Evolutionary conservation across 805 yeast species (phyloP), one percentile per base, ranked within the genome.

Genomic region (Myxozyma udenii): DNA sequence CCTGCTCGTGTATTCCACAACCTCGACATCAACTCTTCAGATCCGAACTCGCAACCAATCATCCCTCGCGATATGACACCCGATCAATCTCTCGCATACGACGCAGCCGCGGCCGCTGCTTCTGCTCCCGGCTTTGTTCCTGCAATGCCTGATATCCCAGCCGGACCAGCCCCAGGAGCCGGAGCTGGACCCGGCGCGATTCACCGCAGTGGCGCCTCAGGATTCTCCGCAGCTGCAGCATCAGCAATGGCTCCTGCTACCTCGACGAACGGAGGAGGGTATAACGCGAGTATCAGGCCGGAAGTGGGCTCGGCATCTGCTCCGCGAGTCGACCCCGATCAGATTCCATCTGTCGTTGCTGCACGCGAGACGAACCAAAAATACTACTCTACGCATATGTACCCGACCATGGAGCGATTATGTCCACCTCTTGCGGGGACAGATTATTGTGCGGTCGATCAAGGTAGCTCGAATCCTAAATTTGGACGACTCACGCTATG

Each of bases 401-500:
- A 87, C 68, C 75, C 77, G 44, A 85, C 96, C 1, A 81, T 86
- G 61, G 81, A 83, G 64, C 81, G 87, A 63, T 83, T 87, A 1
- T 76, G 80, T 9, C 95, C 98, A 3, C 98, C 98, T 2, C 73
- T 81, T 12, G 83, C 95, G 0, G 86, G 91, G 0, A 79, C 87
- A 1, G 83, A 80, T 57, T 87, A 74, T 64, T 74, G 72, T 41
- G 78, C 84, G 1, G 72, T 79, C 25, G 98, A 93, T 66, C 95
- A 90, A 66, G 95, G 95, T 4, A 79, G 83, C 6, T 80, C 95
- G 2, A 80, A 87, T 22, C 93, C 98, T 2, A 80, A 86, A 53
- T 82, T 82, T 66, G 78, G 86, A 64, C 76, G 95, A 53, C 71
- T 87, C 56, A 74, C 95, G 3, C 79, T 89, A 86, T 87, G 88